phyloP scores from a whole-genome alignment of 768 basidiomycete genomes.

The Leccinum disarticulatum region DNA sequence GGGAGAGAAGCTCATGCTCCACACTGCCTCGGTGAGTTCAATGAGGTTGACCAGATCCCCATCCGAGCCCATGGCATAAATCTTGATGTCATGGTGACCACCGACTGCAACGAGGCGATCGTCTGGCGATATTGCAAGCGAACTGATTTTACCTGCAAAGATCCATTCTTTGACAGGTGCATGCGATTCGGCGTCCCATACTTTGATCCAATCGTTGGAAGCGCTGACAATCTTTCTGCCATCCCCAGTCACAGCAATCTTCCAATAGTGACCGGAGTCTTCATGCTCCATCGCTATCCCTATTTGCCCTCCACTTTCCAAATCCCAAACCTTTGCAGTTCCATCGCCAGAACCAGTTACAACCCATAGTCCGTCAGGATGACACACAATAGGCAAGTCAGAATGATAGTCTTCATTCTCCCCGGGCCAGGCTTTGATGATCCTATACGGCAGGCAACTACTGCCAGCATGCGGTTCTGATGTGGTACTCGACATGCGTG shows the following conservation, averaged over 20 bases:
- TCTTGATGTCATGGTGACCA: neutral
- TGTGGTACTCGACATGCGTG: too few relatives aligned
- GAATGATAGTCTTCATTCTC: too few relatives aligned
- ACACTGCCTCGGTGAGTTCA: too few relatives aligned
- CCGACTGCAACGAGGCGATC: neutral
- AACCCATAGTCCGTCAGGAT: neutral
- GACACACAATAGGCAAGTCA: neutral
- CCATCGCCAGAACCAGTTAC: neutral
- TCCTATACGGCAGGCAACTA: too few relatives aligned
- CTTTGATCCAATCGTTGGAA: neutral
- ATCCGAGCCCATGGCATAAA: neutral
- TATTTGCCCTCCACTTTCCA: neutral
- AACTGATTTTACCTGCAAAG: accelerated
- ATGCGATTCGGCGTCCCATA: neutral
- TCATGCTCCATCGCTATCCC: neutral
- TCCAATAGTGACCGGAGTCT: accelerated
- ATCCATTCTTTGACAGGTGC: neutral
- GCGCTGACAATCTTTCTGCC: neutral
- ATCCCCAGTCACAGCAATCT: neutral
- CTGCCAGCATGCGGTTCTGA: too few relatives aligned
- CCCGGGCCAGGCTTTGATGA: too few relatives aligned
- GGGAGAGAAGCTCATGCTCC: neutral
- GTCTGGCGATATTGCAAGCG: neutral
- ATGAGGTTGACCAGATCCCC: too few relatives aligned
- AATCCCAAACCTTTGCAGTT: neutral